phyloP scores from a whole-genome alignment of 805 yeast species.

The Scheffersomyces amazonensis region DNA sequence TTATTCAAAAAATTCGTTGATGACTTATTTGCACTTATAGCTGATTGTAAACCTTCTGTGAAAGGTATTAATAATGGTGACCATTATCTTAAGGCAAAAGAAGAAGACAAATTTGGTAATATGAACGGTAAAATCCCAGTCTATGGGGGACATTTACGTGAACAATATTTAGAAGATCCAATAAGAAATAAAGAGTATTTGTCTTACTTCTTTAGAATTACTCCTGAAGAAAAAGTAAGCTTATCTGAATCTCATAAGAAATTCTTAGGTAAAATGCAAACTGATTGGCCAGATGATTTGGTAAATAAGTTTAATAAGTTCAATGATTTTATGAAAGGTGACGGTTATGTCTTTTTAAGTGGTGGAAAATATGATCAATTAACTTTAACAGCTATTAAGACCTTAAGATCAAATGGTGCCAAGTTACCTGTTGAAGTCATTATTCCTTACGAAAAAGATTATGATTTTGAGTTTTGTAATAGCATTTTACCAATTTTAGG shows the following conservation, averaged over 20 bases:
- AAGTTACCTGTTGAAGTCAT: conserved; percentile 36
- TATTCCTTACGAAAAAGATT: conserved; percentile 28
- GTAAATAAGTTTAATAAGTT: conserved; percentile 13
- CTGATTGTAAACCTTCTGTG: conserved; percentile 19
- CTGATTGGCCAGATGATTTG: conserved; percentile 18
- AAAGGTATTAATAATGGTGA: conserved; percentile 20
- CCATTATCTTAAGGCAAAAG: conserved; percentile 20
- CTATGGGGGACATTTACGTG: conserved; percentile 35
- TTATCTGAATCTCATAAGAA: conserved; percentile 19
- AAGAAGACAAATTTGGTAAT: conserved; percentile 14
- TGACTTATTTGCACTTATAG: conserved; percentile 14
- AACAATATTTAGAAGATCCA: conserved; percentile 25
- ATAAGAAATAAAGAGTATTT: conserved; percentile 25
- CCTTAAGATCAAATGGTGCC: conserved; percentile 31
- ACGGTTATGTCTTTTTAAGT: conserved; percentile 39
- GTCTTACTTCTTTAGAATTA: conserved; percentile 16
- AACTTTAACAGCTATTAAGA: conserved; percentile 30
- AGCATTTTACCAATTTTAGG: conserved; percentile 28
- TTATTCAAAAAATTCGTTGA: conserved; percentile 17
- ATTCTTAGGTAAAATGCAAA: conserved; percentile 20
- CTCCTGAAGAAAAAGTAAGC: conserved; percentile 14
- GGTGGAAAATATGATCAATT: conserved; percentile 35
- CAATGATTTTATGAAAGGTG: conserved; percentile 31
- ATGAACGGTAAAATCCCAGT: conserved; percentile 22
- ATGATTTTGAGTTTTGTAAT: conserved; percentile 31